A percentile compares a stretch with the other conserved stretches of the same genome.
phyloP scores from a whole-genome alignment of 352 stramenopile species.

The Globisporangium radiosum region DNA sequence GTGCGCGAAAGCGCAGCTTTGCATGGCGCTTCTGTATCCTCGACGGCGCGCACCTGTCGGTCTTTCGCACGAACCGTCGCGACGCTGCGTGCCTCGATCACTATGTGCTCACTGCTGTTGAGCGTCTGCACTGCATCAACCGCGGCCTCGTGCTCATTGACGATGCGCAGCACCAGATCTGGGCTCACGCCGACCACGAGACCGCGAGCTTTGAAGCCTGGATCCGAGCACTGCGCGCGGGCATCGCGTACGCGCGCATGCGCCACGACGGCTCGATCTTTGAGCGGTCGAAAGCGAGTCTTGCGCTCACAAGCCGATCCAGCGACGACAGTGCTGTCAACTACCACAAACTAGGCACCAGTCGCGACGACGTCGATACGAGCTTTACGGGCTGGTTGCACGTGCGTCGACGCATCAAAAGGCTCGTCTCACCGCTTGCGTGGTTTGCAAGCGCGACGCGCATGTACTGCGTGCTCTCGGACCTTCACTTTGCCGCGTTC shows the following conservation, averaged over 20 bases:
- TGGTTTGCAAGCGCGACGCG: constrained; percentile 14
- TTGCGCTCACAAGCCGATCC: background rate
- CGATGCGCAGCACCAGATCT: constrained; percentile 19
- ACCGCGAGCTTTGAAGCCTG: constrained; percentile 29
- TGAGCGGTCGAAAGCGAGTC: constrained; percentile 5
- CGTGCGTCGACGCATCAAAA: constrained; percentile 12
- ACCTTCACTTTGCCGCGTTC: constrained; percentile 24
- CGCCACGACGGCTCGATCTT: constrained; percentile 18
- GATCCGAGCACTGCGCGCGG: constrained; percentile 19
- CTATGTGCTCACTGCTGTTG: constrained; percentile 19
- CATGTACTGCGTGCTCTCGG: constrained; percentile 32
- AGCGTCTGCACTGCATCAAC: constrained; percentile 38
- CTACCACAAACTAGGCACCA: background rate
- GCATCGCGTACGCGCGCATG: constrained; percentile 10
- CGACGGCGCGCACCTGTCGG: constrained; percentile 24
- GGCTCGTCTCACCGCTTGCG: constrained; percentile 2
- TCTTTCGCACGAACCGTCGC: constrained; percentile 16
- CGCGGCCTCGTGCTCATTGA: constrained; percentile 31
- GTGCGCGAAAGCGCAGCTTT: constrained; percentile 25
- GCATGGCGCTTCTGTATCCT: constrained; percentile 36
- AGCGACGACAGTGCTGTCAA: background rate
- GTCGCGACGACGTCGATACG: constrained; percentile 3
- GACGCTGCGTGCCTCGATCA: constrained; percentile 8
- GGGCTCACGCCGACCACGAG: constrained; percentile 29
- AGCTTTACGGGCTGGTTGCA: constrained; percentile 27